Evolutionary conservation across 208 protist genomes (phyloP).

Genomic region (Leptomonas pyrrhocoris): DNA sequence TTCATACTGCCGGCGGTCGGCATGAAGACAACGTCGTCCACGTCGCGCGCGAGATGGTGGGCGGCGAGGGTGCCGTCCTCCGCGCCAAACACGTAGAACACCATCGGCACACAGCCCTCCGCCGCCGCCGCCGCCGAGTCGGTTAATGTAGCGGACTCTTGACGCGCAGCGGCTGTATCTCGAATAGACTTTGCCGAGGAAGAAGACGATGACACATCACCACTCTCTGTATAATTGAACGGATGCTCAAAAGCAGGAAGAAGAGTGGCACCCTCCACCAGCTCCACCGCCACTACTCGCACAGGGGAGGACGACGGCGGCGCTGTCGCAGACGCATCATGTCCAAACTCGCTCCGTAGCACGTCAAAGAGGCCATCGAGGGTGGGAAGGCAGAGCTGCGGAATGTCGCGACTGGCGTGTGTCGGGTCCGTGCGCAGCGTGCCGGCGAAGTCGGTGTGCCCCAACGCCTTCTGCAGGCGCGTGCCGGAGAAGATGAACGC

Average conservation of each 20-base stretch:
- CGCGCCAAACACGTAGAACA: slow-evolving; percentile 73
- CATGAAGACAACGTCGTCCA: slow-evolving; percentile 69
- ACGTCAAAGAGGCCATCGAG: slow-evolving; percentile 49
- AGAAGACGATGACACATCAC: neutral
- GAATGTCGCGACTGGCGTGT: slow-evolving; percentile 35
- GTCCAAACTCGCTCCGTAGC: slow-evolving; percentile 20
- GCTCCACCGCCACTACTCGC: slow-evolving; percentile 61
- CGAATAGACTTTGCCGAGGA: neutral
- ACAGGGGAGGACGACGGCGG: slow-evolving; percentile 2
- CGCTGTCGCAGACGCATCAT: neutral
- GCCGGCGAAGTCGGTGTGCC: slow-evolving; percentile 25
- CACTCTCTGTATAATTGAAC: neutral
- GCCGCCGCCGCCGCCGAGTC: neutral
- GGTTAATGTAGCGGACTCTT: too few relatives aligned
- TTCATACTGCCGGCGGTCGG: slow-evolving; percentile 79
- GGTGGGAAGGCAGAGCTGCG: slow-evolving; percentile 39
- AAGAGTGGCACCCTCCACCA: slow-evolving; percentile 52
- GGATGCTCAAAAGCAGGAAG: slow-evolving; percentile 54
- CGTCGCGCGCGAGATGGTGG: slow-evolving; percentile 40
- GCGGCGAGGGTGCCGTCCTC: slow-evolving; percentile 65
- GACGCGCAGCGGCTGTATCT: neutral
- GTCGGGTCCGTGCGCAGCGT: slow-evolving; percentile 49
- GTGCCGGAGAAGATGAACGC: slow-evolving; percentile 63
- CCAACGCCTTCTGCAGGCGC: slow-evolving; percentile 45
- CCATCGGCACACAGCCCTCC: slow-evolving; percentile 23